Base-by-base conservation (phyloP, 1,284 basidiomycete genomes). In the Sporisorium sorghi region DNA sequence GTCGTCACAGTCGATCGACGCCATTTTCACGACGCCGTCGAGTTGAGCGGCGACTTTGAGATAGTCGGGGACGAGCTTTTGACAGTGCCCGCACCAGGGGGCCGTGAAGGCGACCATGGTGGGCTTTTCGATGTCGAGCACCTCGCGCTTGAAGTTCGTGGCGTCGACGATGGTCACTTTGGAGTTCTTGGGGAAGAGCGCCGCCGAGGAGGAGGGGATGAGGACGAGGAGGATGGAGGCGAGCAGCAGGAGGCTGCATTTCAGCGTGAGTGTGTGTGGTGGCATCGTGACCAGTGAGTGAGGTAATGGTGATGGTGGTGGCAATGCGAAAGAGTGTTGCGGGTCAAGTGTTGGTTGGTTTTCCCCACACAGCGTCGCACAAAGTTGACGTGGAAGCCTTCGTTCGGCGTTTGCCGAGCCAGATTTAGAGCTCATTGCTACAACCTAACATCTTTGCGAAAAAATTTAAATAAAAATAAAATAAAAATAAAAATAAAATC, bases 1-100 rank as follows among this genome's bases (percentile, higher is more conserved):
- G n/a, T 88, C 90, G 79, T 97, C 94, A 76, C 94, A 97, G 84
- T 97, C 93, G 46, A 97, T 89, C 12, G 93, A 92, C 84, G 94
- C 96, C 66, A 92, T 88, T 1, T 93, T 93, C 33, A 97, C 88
- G 37, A 97, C 87, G 9, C 94, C 93, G 63, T 90, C 87, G 23
- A 97, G 88, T 1, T 89, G 91, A 10, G 88, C 84, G 0, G 94
- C 93, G 1, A 93, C 93, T 77, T 91, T 91, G 78, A 89, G 89
- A 82, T 90, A 94, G 82, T 97, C 92, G 0, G 94, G 94, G 2
- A 87, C 92, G 87, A 96, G 89, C 47, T 87, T 87, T 87, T 95
- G 90, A 85, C 95, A 97, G 84, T 97, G 93, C 50, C 57, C 80
- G 52, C 77, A 85, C 85, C 85, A 86, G 8, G 85, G 85, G 1